Evolutionary conservation across 2,329 filamentous ascomycete genomes (phyloP).

Genomic region (Pyrenochaeta sp.): DNA sequence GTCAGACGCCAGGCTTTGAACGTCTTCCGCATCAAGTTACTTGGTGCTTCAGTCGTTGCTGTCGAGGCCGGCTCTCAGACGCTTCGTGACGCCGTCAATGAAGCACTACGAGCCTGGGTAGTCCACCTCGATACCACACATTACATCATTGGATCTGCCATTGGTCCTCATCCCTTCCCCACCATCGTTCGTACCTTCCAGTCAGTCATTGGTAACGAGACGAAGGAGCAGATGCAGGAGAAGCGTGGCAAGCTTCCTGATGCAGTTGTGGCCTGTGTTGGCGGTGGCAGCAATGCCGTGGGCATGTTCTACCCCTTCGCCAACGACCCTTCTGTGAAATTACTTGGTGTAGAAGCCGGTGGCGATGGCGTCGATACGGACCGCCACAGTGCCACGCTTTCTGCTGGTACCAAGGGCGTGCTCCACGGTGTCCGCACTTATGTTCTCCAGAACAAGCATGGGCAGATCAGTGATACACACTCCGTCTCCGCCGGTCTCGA

Average conservation of each 20-base stretch:
- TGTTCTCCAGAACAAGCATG: slow-evolving; percentile 89
- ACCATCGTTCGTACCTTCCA: slow-evolving; percentile 98
- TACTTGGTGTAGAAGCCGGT: slow-evolving; percentile 93
- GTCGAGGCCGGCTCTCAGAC: slow-evolving; percentile 86
- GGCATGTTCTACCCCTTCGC: slow-evolving; percentile 99
- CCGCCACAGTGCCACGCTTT: slow-evolving; percentile 87
- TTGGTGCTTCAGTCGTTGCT: slow-evolving; percentile 90
- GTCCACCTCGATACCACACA: slow-evolving; percentile 91
- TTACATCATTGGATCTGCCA: slow-evolving; percentile 97
- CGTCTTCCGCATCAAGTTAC: slow-evolving; percentile 97
- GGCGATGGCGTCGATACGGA: slow-evolving; percentile 89
- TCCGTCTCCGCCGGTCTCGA: slow-evolving; percentile 96
- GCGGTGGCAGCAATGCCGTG: slow-evolving; percentile 91
- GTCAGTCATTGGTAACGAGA: slow-evolving; percentile 94
- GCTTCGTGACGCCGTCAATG: slow-evolving; percentile 78
- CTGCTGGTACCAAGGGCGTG: slow-evolving; percentile 87
- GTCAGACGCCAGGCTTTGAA: slow-evolving; percentile 95
- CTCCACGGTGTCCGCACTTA: slow-evolving; percentile 97
- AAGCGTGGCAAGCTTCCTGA: slow-evolving; percentile 90
- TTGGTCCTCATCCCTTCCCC: slow-evolving; percentile 96
- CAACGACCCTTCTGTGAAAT: slow-evolving; percentile 82
- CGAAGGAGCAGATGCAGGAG: slow-evolving; percentile 87
- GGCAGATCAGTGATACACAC: slow-evolving; percentile 94
- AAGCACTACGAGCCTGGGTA: slow-evolving; percentile 94
- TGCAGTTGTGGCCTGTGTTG: slow-evolving; percentile 95